Conservation (phyloP, 768 basidiomycete genomes). For the Saitozyma podzolica region DNA sequence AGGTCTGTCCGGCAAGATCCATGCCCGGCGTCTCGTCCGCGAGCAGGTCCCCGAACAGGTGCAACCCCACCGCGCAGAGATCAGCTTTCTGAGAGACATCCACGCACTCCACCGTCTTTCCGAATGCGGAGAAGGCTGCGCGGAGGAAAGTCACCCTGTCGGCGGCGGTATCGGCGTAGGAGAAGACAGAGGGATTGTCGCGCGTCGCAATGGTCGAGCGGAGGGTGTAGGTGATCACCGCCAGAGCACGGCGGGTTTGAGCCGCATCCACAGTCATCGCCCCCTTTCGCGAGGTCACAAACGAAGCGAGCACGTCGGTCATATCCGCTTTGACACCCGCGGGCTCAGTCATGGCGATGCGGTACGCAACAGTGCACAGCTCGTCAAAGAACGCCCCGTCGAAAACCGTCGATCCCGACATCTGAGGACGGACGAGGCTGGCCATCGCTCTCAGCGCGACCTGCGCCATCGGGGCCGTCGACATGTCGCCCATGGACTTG, state of each 20-base stretch:
- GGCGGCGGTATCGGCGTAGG: slow-evolving; percentile 57
- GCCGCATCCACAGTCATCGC: slow-evolving; percentile 26
- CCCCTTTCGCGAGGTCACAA: slow-evolving; percentile 55
- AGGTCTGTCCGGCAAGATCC: slow-evolving; percentile 75
- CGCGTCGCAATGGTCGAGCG: slow-evolving; percentile 66
- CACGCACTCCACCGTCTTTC: slow-evolving; percentile 62
- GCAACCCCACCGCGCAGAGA: slow-evolving; percentile 72
- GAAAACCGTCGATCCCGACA: slow-evolving; percentile 75
- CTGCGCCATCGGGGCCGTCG: slow-evolving; percentile 42
- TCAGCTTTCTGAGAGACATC: slow-evolving; percentile 67
- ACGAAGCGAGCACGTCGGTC: slow-evolving; percentile 65
- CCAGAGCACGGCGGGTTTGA: slow-evolving; percentile 40
- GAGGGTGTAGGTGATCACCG: slow-evolving; percentile 75
- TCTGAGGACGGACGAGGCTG: slow-evolving; percentile 74
- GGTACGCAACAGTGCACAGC: slow-evolving; percentile 80
- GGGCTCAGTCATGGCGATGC: slow-evolving; percentile 83
- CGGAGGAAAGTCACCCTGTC: slow-evolving; percentile 69
- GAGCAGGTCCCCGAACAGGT: slow-evolving; percentile 77
- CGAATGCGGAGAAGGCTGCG: slow-evolving; percentile 65
- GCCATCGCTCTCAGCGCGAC: slow-evolving; percentile 75
- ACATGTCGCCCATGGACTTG: slow-evolving; percentile 42
- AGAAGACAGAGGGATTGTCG: slow-evolving; percentile 26
- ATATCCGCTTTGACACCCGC: slow-evolving; percentile 70
- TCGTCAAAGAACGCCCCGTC: slow-evolving; percentile 86
- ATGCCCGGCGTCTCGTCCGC: slow-evolving; percentile 79